A percentile compares a stretch with the other conserved stretches of the same genome.
phyloP scores from a whole-genome alignment of 371 early-diverging fungal genomes.

The Phascolomyces articulosus region DNA sequence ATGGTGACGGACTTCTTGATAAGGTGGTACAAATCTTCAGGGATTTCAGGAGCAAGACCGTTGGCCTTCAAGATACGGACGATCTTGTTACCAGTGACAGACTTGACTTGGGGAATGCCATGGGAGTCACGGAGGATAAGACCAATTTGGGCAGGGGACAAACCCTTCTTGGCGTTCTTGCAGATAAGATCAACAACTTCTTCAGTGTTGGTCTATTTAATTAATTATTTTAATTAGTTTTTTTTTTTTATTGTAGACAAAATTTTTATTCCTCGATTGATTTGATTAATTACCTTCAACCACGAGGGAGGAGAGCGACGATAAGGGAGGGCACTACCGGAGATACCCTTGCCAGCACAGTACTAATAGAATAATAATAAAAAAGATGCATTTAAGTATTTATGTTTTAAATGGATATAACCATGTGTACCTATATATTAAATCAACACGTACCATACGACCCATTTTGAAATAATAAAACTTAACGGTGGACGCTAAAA shows the following conservation, averaged over 20 bases:
- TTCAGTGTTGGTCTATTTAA: constrained; percentile 74
- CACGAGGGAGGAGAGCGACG: constrained; percentile 97
- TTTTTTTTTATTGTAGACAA: not conserved
- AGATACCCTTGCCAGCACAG: constrained; percentile 98
- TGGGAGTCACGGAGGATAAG: constrained; percentile 97
- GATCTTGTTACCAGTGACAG: constrained; percentile 97
- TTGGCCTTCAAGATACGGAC: constrained; percentile 92
- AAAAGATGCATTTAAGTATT: not conserved
- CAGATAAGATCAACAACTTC: constrained; percentile 98
- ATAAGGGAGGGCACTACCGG: constrained; percentile 99
- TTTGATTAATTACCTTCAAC: constrained; percentile 69
- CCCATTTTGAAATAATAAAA: constrained; percentile 27
- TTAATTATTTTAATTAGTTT: not conserved
- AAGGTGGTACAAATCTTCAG: constrained; percentile 99
- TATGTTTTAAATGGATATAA: too few relatives aligned
- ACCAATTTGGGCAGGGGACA: constrained; percentile 99
- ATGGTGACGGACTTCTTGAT: constrained; percentile 99
- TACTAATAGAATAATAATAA: constrained; percentile 53
- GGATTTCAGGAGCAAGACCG: constrained; percentile 96
- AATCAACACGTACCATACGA: constrained; percentile 39
- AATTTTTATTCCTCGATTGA: not conserved
- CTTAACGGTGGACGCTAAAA: constrained; percentile 13
- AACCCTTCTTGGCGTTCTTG: constrained; percentile 99
- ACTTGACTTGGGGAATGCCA: constrained; percentile 97
- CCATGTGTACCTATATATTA: too few relatives aligned